phyloP scores from a whole-genome alignment of 2,329 filamentous ascomycete species.

The Verticillium dahliae region DNA sequence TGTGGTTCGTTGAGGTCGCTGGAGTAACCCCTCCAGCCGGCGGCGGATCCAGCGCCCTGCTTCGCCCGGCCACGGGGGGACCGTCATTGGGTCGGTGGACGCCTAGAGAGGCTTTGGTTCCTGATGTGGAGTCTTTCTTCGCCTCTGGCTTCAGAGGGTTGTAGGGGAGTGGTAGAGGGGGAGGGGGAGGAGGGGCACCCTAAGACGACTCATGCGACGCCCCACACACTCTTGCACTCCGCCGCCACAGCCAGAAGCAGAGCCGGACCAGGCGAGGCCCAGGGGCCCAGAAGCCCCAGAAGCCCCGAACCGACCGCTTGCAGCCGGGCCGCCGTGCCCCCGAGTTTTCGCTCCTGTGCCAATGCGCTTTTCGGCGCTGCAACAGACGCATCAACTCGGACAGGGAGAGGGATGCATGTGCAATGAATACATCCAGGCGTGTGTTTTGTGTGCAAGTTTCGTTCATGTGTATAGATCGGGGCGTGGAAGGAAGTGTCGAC shows the following conservation, averaged over 20 bases:
- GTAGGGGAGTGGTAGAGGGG: neutral
- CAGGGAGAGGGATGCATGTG: neutral
- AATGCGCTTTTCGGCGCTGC: neutral
- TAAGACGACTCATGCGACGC: neutral
- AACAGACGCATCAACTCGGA: neutral
- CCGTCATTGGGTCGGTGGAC: neutral
- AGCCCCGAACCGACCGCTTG: neutral
- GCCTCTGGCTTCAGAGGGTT: neutral
- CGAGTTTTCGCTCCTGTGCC: neutral
- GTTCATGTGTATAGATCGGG: neutral
- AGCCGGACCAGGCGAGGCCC: neutral
- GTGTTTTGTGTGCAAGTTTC: too few relatives aligned
- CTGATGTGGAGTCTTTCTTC: neutral
- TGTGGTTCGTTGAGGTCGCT: neutral
- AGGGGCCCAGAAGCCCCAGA: neutral
- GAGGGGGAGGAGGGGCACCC: neutral
- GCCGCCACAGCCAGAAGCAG: neutral
- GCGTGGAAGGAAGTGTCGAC: conserved; percentile 24
- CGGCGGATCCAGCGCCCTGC: neutral
- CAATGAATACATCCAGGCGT: too few relatives aligned
- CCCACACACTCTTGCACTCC: too few relatives aligned
- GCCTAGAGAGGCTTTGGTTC: neutral
- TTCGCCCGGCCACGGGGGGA: neutral
- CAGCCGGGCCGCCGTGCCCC: neutral
- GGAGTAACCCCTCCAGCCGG: neutral